Evolutionary conservation across 345 rosid genomes (phyloP).

Genomic region (Trapa bicornis): DNA sequence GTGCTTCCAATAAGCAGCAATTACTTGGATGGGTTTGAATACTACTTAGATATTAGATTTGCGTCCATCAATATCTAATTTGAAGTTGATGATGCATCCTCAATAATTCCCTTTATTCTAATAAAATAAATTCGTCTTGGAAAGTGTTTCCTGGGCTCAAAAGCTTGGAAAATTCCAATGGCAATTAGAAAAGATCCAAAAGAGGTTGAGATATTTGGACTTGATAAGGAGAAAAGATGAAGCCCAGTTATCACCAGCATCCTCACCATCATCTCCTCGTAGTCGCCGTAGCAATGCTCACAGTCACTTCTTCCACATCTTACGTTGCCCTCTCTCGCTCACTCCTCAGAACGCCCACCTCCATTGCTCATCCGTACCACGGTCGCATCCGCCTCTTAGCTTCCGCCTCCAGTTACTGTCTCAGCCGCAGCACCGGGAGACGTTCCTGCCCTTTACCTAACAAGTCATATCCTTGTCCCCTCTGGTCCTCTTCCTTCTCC

Average conservation of each 20-base stretch:
- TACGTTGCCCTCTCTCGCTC: conserved; percentile 10
- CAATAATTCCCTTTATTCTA: too few species aligned
- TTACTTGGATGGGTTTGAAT: too few species aligned
- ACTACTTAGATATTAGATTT: too few species aligned
- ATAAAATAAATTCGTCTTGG: too few species aligned
- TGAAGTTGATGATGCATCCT: too few species aligned
- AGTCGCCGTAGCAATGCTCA: conserved; percentile 1
- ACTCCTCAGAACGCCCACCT: background rate
- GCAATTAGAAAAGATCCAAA: too few species aligned
- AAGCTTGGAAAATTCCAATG: too few species aligned
- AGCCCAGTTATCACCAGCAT: background rate
- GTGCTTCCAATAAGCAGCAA: too few species aligned
- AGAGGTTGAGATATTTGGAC: background rate
- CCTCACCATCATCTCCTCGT: background rate
- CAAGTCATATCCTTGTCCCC: conserved; percentile 12
- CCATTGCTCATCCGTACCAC: background rate
- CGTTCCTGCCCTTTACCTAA: background rate
- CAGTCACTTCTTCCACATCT: background rate
- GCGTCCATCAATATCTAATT: too few species aligned
- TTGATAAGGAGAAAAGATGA: background rate
- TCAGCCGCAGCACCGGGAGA: background rate
- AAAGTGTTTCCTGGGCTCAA: too few species aligned
- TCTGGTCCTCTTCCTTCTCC: conserved; percentile 19
- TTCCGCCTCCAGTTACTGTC: background rate
- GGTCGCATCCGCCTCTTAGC: background rate